phyloP scores from a whole-genome alignment of 2,329 filamentous ascomycete species.

The Balansia obtecta region DNA sequence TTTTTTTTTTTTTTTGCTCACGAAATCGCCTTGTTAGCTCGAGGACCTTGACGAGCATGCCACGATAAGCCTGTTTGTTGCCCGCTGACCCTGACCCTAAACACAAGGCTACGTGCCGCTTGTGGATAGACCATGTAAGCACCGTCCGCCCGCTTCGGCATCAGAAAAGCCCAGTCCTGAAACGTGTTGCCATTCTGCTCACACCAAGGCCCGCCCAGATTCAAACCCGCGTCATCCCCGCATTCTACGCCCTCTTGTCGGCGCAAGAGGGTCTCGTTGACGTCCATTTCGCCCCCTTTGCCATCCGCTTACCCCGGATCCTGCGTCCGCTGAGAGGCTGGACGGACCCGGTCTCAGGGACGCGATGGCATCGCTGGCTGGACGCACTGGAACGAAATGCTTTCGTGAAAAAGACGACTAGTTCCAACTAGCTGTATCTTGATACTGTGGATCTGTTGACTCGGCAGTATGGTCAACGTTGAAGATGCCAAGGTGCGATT shows the following conservation, averaged over 20 bases:
- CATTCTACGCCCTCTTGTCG: conserved; percentile 63
- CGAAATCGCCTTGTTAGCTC: conserved; percentile 27
- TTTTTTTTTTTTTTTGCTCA: no score
- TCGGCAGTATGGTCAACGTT: neutral
- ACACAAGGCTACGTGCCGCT: conserved; percentile 57
- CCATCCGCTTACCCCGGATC: conserved; percentile 54
- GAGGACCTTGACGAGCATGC: conserved; percentile 51
- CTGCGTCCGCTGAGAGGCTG: conserved; percentile 53
- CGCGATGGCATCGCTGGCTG: conserved; percentile 57
- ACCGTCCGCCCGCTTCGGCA: neutral
- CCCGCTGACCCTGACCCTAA: conserved; percentile 50
- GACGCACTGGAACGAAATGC: conserved; percentile 53
- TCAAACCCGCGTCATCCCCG: conserved; percentile 62
- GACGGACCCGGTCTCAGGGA: conserved; percentile 49
- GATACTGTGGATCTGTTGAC: conserved; percentile 46
- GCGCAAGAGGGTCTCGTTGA: conserved; percentile 57
- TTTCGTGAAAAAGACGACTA: conserved; percentile 55
- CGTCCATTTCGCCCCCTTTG: conserved; percentile 64
- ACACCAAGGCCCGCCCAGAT: conserved; percentile 32
- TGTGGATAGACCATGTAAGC: conserved; percentile 71
- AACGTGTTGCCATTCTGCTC: neutral
- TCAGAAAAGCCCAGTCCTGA: no score
- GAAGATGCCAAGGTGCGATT: neutral
- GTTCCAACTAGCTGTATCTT: conserved; percentile 37
- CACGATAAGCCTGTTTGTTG: conserved; percentile 52